These are phyloP conservation scores for Aspergillus avenaceus DNA, from an alignment of 495 filamentous ascomycete genomes.

Conservation along the genomic window DNA sequence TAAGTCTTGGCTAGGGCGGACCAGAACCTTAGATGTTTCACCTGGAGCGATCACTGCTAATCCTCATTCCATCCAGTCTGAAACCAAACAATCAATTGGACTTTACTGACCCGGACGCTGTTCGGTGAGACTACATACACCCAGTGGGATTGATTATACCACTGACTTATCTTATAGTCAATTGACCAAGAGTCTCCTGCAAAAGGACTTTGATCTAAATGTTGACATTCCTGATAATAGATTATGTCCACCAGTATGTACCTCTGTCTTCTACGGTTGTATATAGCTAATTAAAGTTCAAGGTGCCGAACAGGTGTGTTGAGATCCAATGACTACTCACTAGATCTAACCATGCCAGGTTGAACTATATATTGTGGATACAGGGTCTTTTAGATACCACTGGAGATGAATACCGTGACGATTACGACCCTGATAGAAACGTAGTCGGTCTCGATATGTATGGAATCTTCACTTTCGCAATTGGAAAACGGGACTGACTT, in stretches of 20 bases:
- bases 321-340: neutral
- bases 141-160: neutral
- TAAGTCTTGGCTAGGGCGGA: conserved; percentile 24
- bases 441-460: conserved; percentile 79
- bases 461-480: neutral
- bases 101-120: conserved; percentile 73
- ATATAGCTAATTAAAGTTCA: too few species aligned
- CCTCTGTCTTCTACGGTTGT: neutral
- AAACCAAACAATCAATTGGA: conserved; percentile 66
- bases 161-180: conserved; percentile 43
- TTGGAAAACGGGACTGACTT: too few species aligned
- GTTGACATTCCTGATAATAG: conserved; percentile 71
- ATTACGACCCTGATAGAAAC: conserved; percentile 51
- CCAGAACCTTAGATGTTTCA: neutral
- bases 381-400: conserved; percentile 81
- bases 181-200: conserved; percentile 75
- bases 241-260: conserved; percentile 80
- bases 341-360: conserved; percentile 30
- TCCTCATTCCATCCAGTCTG: conserved; percentile 37
- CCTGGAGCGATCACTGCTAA: conserved; percentile 8
- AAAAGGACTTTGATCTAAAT: conserved; percentile 66
- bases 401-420: conserved; percentile 43
- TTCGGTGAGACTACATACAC: conserved; percentile 47
- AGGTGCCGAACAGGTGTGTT: conserved; percentile 64
- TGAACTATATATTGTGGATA: conserved; percentile 91